These are phyloP conservation scores for Ustilago loliicola DNA, from an alignment of 1,284 basidiomycete species.

Conservation along the genomic window DNA sequence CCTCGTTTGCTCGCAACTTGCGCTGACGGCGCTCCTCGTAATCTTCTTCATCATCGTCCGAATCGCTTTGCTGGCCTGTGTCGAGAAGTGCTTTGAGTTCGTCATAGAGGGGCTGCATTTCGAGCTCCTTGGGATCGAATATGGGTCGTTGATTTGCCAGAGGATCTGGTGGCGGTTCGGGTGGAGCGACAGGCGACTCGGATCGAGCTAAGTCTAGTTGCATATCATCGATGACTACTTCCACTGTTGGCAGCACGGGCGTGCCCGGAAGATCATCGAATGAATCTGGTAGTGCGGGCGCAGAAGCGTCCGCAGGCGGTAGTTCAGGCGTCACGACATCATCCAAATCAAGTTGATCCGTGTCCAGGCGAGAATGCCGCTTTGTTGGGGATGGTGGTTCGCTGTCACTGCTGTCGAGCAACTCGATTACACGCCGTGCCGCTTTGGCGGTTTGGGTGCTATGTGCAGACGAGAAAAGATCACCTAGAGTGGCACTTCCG, in stretches of 20 bases:
- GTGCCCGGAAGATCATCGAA: constrained; percentile 1
- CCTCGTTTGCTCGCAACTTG: constrained; percentile 41
- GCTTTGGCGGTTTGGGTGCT: neutral
- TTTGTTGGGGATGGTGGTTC: constrained; percentile 2
- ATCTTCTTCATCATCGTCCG: constrained; percentile 38
- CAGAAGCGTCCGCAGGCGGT: constrained; percentile 25
- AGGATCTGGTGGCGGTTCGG: constrained; percentile 31
- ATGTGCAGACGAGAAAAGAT: constrained; percentile 12
- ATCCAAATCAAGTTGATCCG: constrained; percentile 9
- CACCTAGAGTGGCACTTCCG: constrained; percentile 13
- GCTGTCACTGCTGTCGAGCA: constrained; percentile 37
- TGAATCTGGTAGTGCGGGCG: constrained; percentile 7
- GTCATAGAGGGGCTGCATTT: constrained; percentile 37
- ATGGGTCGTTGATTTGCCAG: constrained; percentile 29
- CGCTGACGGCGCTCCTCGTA: constrained; percentile 47
- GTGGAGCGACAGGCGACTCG: constrained; percentile 4
- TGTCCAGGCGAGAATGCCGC: neutral
- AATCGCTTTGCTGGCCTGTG: constrained; percentile 26
- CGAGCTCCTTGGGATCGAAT: constrained; percentile 32
- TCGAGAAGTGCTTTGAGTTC: constrained; percentile 34
- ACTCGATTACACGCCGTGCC: constrained; percentile 19
- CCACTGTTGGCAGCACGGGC: neutral
- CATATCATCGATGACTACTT: neutral
- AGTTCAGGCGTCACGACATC: constrained; percentile 35
- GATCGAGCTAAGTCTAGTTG: neutral